Conservation (phyloP, 345 rosid genomes). For the Eucalyptus tenuipes region DNA sequence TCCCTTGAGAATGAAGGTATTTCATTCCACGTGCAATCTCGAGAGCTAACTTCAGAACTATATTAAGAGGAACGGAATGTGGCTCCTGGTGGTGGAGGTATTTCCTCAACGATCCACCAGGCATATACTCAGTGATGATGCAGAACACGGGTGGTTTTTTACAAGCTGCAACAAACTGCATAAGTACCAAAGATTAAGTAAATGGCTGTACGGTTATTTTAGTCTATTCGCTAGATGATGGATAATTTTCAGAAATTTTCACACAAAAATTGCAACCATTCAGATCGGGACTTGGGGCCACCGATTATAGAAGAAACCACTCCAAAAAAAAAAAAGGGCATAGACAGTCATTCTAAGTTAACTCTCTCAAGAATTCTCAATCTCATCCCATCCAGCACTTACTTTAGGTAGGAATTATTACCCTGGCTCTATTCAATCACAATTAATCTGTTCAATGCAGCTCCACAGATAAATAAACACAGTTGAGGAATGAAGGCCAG, state of each 20-base stretch:
- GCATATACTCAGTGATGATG: conserved; percentile 60
- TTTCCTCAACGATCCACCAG: conserved; percentile 58
- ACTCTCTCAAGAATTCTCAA: background rate
- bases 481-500: background rate
- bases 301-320: background rate
- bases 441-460: background rate
- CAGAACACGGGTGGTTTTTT: conserved; percentile 62
- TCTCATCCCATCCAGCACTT: background rate
- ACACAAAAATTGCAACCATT: background rate
- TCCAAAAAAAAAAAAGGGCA: background rate
- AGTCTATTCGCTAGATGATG: background rate
- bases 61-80: conserved; percentile 42
- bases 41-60: conserved; percentile 51
- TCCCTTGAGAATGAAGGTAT: conserved; percentile 61
- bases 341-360: background rate
- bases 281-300: background rate
- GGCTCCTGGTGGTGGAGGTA: conserved; percentile 70
- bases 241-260: background rate
- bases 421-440: background rate
- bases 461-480: background rate
- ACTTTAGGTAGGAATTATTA: background rate
- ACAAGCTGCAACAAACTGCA: conserved; percentile 69
- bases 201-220: background rate
- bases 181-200: background rate
- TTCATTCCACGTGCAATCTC: conserved; percentile 74